Percentiles rank a stretch among this genome's conserved stretches.
Evolutionary conservation across 345 rosid genomes (phyloP).

Genomic region (Rhodamnia argentea): DNA sequence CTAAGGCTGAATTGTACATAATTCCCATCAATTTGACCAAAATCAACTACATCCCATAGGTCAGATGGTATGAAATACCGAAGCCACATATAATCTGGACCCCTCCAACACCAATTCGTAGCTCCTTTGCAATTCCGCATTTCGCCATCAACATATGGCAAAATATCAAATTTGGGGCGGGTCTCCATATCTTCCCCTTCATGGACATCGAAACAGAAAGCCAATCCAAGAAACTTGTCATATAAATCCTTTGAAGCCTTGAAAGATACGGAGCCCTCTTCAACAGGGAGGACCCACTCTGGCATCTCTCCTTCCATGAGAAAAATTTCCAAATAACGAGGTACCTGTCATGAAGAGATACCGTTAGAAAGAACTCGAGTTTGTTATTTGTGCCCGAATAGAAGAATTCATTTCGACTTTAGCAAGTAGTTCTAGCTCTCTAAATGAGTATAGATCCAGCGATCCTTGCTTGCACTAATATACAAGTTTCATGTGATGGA

Average conservation of each 20-base stretch:
- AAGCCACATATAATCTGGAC: no score
- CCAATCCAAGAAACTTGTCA: no score
- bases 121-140: accelerated
- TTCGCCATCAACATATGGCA: not conserved
- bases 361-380: not conserved
- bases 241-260: no score
- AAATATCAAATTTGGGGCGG: no score
- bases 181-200: no score
- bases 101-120: no score
- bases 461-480: not conserved
- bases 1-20: not conserved
- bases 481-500: not conserved
- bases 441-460: not conserved
- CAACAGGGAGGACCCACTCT: no score
- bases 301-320: no score
- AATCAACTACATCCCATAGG: accelerated
- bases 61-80: accelerated
- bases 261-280: no score
- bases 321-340: accelerated
- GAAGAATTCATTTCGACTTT: not conserved
- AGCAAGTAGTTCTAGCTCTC: not conserved
- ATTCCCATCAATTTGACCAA: no score
- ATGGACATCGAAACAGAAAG: no score
- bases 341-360: not conserved
- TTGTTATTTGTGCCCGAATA: not conserved